Evolutionary conservation across 495 filamentous ascomycete genomes (phyloP), one percentile per base, ranked within the genome.

Genomic region (Xylaria grammica): DNA sequence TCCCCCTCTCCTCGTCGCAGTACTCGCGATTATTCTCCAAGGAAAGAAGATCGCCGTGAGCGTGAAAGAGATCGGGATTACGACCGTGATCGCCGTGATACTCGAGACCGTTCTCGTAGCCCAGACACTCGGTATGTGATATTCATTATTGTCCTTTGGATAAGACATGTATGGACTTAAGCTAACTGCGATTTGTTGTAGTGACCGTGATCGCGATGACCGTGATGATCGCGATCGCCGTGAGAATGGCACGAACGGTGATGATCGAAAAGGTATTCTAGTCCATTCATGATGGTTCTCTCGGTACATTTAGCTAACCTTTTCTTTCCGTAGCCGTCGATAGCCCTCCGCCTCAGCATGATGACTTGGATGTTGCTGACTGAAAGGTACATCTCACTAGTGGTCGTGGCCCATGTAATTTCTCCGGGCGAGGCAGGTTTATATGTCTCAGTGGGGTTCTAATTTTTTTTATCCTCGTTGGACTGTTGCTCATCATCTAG

Each of bases 321-420:
- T 78, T 50, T 77, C 65, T 67, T 1, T 7, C 32, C 42, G 15
- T 58, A 82, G 81, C 86, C 73, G 79, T 90, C 75, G 91, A 94
- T 50, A 90, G 91, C 66, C 89, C 92, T 52, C 86, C 90, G 62
- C 90, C 93, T 57, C 89, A 89, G 69, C 94, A 97, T 75, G 96
- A 99, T 79, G 95, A 99, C 75, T 86, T 99, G 71, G 95, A 99
- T 77, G 94, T 94, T 76, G 95, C 94, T 75, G 95, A 98, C 86
- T 97, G 90, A 56, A 60, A 32, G 46, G 30, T 40, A 26, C 42
- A 24, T 44, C 44, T 42, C 4, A 57, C 7, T 64, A 57, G 36
- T 20, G n/a, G 32, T 20, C 34, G 62, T 51, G 44, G 62, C 4
- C 29, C 44, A 27, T 44, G 24, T 42, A 64, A 30, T 29, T 11